Evolutionary conservation across 2,329 filamentous ascomycete genomes (phyloP).

Genomic region (Fusarium caatingaense): DNA sequence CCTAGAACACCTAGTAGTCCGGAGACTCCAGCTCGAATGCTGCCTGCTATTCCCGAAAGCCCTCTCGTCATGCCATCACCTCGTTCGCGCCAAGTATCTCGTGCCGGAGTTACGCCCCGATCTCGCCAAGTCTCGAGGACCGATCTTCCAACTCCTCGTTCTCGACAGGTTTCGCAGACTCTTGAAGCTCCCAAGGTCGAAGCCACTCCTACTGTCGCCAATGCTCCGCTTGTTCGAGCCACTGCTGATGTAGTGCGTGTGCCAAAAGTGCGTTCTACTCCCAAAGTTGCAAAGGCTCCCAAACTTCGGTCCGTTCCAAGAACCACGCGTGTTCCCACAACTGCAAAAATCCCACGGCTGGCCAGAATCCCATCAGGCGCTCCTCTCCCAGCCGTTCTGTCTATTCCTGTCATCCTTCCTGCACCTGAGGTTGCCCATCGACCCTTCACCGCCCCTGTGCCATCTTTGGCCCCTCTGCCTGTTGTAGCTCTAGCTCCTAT

Average conservation of each 20-base stretch:
- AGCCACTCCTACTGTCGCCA: background rate
- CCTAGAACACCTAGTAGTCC: conserved; percentile 10
- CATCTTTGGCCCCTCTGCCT: conserved; percentile 26
- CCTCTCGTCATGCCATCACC: conserved; percentile 26
- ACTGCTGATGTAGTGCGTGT: conserved; percentile 4
- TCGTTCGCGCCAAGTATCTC: conserved; percentile 34
- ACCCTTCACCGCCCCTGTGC: conserved; percentile 20
- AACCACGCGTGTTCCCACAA: background rate
- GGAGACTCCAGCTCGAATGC: conserved; percentile 14
- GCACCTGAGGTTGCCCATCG: conserved; percentile 10
- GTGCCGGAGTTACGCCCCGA: conserved; percentile 7
- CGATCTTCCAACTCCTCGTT: background rate
- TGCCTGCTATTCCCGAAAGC: conserved; percentile 36
- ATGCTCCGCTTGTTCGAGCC: conserved; percentile 7
- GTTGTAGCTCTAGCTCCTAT: conserved; percentile 23
- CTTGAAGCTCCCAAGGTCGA: conserved; percentile 17
- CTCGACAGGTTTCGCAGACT: conserved; percentile 32
- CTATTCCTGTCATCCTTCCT: conserved; percentile 2
- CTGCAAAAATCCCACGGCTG: background rate
- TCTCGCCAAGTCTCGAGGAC: conserved; percentile 32
- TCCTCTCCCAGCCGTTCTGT: conserved; percentile 1
- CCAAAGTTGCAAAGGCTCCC: background rate
- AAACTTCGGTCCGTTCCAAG: background rate
- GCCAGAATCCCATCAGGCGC: background rate
- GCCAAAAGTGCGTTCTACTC: conserved; percentile 12